Percentiles rank a stretch among this genome's conserved stretches.
phyloP scores from a whole-genome alignment of 495 filamentous ascomycete genomes.

The Aspergillus heteromorphus region DNA sequence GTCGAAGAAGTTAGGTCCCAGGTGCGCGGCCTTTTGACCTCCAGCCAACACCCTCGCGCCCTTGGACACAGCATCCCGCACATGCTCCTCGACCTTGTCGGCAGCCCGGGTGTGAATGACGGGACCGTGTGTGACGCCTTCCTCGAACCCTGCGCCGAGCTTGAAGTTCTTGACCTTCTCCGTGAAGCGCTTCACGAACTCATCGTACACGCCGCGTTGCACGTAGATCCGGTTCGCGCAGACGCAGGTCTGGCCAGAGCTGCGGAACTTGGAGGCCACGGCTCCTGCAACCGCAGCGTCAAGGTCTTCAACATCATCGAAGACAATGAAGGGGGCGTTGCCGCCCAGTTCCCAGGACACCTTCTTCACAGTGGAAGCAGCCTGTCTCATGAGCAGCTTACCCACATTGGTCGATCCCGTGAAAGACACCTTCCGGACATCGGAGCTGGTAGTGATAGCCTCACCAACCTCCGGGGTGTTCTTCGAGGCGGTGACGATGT shows the following conservation, averaged over 20 bases:
- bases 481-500: slow-evolving; percentile 65
- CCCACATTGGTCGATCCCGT: slow-evolving; percentile 86
- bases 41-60: slow-evolving; percentile 68
- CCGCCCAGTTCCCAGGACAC: slow-evolving; percentile 83
- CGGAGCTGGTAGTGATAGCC: slow-evolving; percentile 62
- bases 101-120: slow-evolving; percentile 74
- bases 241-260: slow-evolving; percentile 85
- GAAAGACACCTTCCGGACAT: slow-evolving; percentile 81
- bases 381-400: slow-evolving; percentile 81
- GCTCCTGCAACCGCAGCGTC: slow-evolving; percentile 71
- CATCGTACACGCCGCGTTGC: slow-evolving; percentile 72
- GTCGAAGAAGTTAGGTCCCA: slow-evolving; percentile 74
- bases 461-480: slow-evolving; percentile 72
- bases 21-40: slow-evolving; percentile 57
- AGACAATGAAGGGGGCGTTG: slow-evolving; percentile 91
- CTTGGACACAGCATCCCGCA: slow-evolving; percentile 69
- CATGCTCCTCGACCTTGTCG: slow-evolving; percentile 70
- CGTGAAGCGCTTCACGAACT: slow-evolving; percentile 64
- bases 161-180: slow-evolving; percentile 72
- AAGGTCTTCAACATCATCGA: slow-evolving; percentile 77
- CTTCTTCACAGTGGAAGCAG: slow-evolving; percentile 76
- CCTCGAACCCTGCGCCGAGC: slow-evolving; percentile 69
- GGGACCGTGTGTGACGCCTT: slow-evolving; percentile 71
- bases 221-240: slow-evolving; percentile 86
- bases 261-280: slow-evolving; percentile 76